Evolutionary conservation across 805 yeast genomes (phyloP).

Genomic region (Saccharomycopsis amapae): DNA sequence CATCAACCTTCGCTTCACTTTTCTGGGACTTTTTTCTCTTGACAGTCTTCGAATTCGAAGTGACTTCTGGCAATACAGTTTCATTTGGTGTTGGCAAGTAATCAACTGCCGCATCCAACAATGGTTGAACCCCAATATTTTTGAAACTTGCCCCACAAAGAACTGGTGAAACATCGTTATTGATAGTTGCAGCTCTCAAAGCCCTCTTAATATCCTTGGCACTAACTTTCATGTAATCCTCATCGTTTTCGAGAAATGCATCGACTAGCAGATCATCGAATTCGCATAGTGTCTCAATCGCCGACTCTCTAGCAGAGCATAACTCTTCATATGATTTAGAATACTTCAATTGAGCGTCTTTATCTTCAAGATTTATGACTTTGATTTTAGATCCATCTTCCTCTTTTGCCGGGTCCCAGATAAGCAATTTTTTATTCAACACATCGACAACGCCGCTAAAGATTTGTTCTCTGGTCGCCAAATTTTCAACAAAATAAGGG

Average conservation of each 20-base stretch:
- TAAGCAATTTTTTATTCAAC: constrained; percentile 49
- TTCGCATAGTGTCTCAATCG: constrained; percentile 80
- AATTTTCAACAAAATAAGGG: constrained; percentile 57
- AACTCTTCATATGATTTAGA: constrained; percentile 42
- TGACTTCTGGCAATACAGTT: constrained; percentile 47
- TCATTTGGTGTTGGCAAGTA: constrained; percentile 85
- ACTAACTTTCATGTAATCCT: constrained; percentile 61
- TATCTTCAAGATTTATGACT: constrained; percentile 37
- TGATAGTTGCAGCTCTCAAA: constrained; percentile 55
- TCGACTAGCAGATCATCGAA: constrained; percentile 72
- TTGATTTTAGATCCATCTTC: constrained; percentile 47
- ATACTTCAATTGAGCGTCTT: constrained; percentile 24
- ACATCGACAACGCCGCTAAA: constrained; percentile 77
- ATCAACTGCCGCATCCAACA: constrained; percentile 91
- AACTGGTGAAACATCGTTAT: constrained; percentile 60
- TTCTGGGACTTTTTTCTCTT: constrained; percentile 23
- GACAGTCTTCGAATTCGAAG: constrained; percentile 22
- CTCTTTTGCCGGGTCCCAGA: constrained; percentile 33
- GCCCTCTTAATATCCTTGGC: constrained; percentile 46
- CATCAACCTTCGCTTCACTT: constrained; percentile 21
- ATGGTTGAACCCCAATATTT: constrained; percentile 94
- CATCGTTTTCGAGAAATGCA: constrained; percentile 57
- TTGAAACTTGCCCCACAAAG: constrained; percentile 89
- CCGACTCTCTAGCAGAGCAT: constrained; percentile 55
- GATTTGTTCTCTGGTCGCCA: constrained; percentile 29